A percentile compares a stretch with the other conserved stretches of the same genome.
These are phyloP conservation scores for Phtheirospermum japonicum DNA, from an alignment of 257 asterid species.

Conservation along the genomic window DNA sequence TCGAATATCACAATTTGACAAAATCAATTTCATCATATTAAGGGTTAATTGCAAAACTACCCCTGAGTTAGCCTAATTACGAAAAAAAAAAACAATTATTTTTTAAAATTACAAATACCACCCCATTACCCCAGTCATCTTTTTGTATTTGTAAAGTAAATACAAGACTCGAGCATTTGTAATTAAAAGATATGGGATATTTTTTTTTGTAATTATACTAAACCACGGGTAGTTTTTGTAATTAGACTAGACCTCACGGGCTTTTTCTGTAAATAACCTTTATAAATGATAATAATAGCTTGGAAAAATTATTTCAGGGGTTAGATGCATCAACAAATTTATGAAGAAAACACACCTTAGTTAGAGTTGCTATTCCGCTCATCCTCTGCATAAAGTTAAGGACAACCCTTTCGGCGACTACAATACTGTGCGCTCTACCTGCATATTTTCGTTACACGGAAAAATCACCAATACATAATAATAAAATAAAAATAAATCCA, in stretches of 20 bases:
- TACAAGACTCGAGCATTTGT: neutral
- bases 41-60: slow-evolving; percentile 2
- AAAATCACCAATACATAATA: neutral
- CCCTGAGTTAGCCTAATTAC: neutral
- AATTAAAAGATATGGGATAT: neutral
- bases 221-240: neutral
- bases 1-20: slow-evolving; percentile 6
- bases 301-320: slow-evolving; percentile 14
- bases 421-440: slow-evolving; percentile 89
- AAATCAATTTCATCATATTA: neutral
- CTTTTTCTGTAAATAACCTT: neutral
- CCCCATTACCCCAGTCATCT: neutral
- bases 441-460: slow-evolving; percentile 28
- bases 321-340: neutral
- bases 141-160: neutral
- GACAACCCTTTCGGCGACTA: slow-evolving; percentile 93
- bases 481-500: slow-evolving; percentile 8
- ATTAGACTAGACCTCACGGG: neutral
- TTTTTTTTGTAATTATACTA: neutral
- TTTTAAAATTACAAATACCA: neutral
- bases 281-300: neutral
- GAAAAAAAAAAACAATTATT: neutral
- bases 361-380: slow-evolving; percentile 98
- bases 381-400: slow-evolving; percentile 98
- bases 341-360: slow-evolving; percentile 54